These are phyloP conservation scores for Fusarium chaquense DNA, from an alignment of 2,329 filamentous ascomycete species.

Conservation along the genomic window DNA sequence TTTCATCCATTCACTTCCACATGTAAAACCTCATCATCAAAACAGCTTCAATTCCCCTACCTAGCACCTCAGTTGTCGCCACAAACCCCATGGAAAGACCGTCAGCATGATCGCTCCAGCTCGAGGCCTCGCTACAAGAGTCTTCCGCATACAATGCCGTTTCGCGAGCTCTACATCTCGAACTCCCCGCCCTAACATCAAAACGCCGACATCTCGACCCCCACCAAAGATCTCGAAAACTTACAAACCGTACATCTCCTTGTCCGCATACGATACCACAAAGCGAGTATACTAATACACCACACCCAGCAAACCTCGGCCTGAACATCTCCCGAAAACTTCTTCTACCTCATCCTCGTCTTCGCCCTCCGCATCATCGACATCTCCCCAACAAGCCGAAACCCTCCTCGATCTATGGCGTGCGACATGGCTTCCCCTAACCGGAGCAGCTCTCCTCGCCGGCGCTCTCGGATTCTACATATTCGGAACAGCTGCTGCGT, in stretches of 20 bases:
- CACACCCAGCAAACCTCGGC: slow-evolving; percentile 31
- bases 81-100: slow-evolving; percentile 29
- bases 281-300: slow-evolving; percentile 16
- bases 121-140: slow-evolving; percentile 44
- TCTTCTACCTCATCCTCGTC: background rate
- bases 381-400: slow-evolving; percentile 45
- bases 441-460: slow-evolving; percentile 61
- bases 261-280: background rate
- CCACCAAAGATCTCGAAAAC: slow-evolving; percentile 44
- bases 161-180: slow-evolving; percentile 48
- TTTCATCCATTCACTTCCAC: slow-evolving; percentile 20
- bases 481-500: slow-evolving; percentile 54
- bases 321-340: slow-evolving; percentile 15
- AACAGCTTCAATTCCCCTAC: background rate
- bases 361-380: slow-evolving; percentile 17
- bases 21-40: slow-evolving; percentile 23
- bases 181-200: slow-evolving; percentile 40
- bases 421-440: slow-evolving; percentile 59
- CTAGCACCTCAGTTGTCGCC: background rate
- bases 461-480: slow-evolving; percentile 63
- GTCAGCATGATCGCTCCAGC: slow-evolving; percentile 49
- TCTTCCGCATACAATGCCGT: slow-evolving; percentile 45
- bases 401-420: slow-evolving; percentile 54
- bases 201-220: slow-evolving; percentile 32
- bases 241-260: slow-evolving; percentile 50